Evolutionary conservation across 2,329 filamentous ascomycete genomes (phyloP).

Genomic region (Aspergillus oerlinghausenensis): DNA sequence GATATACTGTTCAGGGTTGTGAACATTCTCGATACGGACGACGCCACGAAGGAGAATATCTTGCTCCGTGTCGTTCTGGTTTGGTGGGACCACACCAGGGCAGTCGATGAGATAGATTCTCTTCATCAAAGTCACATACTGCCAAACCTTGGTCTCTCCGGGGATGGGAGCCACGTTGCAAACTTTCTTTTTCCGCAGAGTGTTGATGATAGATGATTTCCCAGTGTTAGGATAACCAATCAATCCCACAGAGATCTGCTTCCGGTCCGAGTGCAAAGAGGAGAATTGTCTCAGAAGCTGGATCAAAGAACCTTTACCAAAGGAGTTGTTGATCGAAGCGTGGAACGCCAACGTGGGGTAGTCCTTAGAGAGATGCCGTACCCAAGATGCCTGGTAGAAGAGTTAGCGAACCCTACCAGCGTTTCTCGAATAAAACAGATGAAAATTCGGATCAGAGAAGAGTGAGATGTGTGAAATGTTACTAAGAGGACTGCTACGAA

Average conservation of each 20-base stretch:
- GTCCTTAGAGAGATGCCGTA: constrained; percentile 79
- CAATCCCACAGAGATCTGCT: constrained; percentile 89
- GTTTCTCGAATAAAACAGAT: constrained; percentile 27
- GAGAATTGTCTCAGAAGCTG: constrained; percentile 90
- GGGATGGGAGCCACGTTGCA: constrained; percentile 91
- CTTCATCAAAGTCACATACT: constrained; percentile 94
- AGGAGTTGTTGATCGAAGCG: constrained; percentile 89
- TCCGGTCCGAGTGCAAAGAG: constrained; percentile 78
- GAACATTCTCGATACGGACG: constrained; percentile 90
- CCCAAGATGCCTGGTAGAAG: constrained; percentile 76
- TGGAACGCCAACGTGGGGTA: constrained; percentile 94
- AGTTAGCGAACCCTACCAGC: constrained; percentile 28
- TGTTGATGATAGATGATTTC: constrained; percentile 97
- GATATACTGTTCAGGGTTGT: constrained; percentile 95
- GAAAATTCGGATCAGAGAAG: constrained; percentile 32
- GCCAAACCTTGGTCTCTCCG: constrained; percentile 96
- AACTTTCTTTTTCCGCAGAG: constrained; percentile 87
- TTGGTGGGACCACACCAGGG: constrained; percentile 91
- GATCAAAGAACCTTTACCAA: constrained; percentile 92
- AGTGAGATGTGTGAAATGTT: constrained; percentile 78
- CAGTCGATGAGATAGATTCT: constrained; percentile 94
- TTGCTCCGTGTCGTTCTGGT: constrained; percentile 73
- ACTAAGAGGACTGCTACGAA: constrained; percentile 92
- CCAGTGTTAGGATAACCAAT: constrained; percentile 91
- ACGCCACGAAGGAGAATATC: constrained; percentile 88